Base-by-base conservation (phyloP, 768 basidiomycete species). In the Trametes sanguinea region DNA sequence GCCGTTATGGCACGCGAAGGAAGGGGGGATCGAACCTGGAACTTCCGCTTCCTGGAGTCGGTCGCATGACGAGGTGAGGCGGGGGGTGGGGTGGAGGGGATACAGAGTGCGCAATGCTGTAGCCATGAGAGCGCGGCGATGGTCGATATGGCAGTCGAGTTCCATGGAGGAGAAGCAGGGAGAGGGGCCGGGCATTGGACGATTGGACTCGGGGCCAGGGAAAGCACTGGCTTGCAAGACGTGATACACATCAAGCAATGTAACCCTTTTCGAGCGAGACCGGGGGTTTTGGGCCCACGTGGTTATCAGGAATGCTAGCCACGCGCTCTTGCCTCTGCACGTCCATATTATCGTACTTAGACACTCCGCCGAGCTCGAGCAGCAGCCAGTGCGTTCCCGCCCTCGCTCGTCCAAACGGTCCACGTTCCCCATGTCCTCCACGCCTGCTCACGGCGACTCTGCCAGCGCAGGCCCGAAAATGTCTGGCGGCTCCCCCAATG, bases 291-390 rank as follows among this genome's bases (percentile, higher is more conserved):
- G 58, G 22, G 32, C 54, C 54, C 63, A 64, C 63, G 63, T 64
- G 63, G 63, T 64, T 64, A 64, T 64, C 63, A 53, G 46, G 54
- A 64, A 55, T 55, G 62, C 54, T 60, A 56, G 63, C 63, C 63
- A 64, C 63, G 63, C 63, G 63, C 63, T 55, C 62, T 64, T 64
- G 57, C 52, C 57, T 60, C 63, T 54, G 59, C 43, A 51, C 63
- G 58, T 60, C 63, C 58, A 64, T 60, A 51, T 52, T 56, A 60
- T 60, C 58, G 58, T 60, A 56, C 62, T 63, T 56, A 57, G 58
- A 59, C 63, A 54, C 57, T 45, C 47, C 57, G 63, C 62, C 62
- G 57, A 40, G 53, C 51, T 22, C 22, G 22, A 22, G 22, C 22
- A 22, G 22, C 22, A 22, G 22, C 22, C 22, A 22, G 22, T 30